Evolutionary conservation across 257 asterid species (phyloP).

Genomic region (Catharanthus roseus): DNA sequence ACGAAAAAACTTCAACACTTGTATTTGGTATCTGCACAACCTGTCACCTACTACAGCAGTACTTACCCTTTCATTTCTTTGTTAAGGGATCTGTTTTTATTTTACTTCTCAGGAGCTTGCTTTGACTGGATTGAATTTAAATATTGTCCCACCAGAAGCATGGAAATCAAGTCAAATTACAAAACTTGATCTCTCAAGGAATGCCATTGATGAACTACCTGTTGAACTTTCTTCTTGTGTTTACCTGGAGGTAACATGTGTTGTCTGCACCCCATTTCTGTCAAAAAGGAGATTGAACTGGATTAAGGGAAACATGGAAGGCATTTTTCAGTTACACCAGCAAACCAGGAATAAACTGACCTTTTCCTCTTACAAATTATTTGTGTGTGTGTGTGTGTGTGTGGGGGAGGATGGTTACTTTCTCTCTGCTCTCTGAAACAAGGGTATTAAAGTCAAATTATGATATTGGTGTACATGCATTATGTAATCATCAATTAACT

Average conservation of each 20-base stretch:
- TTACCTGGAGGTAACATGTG: constrained; percentile 62
- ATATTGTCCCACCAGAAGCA: constrained; percentile 68
- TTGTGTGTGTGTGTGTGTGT: too few species aligned
- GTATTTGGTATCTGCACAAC: background rate
- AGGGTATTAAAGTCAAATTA: background rate
- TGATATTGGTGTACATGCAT: background rate
- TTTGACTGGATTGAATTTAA: constrained; percentile 54
- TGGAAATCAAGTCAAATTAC: constrained; percentile 66
- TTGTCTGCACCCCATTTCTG: background rate
- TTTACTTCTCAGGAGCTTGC: constrained; percentile 71
- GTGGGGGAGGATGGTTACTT: background rate
- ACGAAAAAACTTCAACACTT: background rate
- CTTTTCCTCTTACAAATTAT: background rate
- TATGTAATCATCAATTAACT: background rate
- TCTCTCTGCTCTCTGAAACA: background rate
- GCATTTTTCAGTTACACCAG: background rate
- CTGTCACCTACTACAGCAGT: background rate
- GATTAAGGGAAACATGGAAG: background rate
- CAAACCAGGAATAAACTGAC: background rate
- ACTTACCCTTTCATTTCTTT: background rate
- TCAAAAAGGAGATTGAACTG: background rate
- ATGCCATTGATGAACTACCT: constrained; percentile 80
- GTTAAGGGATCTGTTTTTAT: background rate
- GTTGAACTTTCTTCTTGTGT: constrained; percentile 65
- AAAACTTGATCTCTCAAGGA: constrained; percentile 72